phyloP scores from a whole-genome alignment of 2,329 filamentous ascomycete genomes.

The Nigrospora osmanthi region DNA sequence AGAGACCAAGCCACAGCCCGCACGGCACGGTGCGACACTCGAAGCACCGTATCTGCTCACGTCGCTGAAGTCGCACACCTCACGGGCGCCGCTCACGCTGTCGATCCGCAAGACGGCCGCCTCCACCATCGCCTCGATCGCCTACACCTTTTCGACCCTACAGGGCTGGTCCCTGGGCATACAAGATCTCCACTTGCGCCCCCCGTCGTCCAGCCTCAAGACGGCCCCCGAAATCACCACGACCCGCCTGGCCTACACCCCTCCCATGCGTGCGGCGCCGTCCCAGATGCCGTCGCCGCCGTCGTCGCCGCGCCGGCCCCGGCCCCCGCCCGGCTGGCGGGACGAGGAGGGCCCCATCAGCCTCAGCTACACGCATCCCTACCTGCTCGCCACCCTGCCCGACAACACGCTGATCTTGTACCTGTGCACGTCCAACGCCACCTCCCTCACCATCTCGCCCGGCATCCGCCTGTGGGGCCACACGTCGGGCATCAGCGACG shows the following conservation, averaged over 20 bases:
- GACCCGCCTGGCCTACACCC: conserved; percentile 31
- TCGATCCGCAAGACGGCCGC: conserved; percentile 63
- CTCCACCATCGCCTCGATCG: conserved; percentile 72
- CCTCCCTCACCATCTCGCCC: conserved; percentile 59
- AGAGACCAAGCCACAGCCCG: no score
- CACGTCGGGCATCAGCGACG: conserved; percentile 80
- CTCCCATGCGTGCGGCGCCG: conserved; percentile 17
- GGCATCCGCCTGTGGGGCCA: conserved; percentile 83
- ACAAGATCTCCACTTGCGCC: conserved; percentile 70
- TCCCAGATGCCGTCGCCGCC: conserved; percentile 10
- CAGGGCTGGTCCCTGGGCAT: conserved; percentile 84
- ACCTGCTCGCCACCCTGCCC: conserved; percentile 72
- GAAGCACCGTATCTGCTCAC: conserved; percentile 55
- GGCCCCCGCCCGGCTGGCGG: conserved; percentile 3
- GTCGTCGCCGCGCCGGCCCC: conserved; percentile 15
- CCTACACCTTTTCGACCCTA: conserved; percentile 72
- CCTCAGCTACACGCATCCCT: conserved; percentile 71
- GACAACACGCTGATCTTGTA: conserved; percentile 85
- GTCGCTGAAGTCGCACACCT: conserved; percentile 73
- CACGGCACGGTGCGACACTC: conserved; percentile 4
- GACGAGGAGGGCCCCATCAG: conserved; percentile 43
- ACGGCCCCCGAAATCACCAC: conserved; percentile 23
- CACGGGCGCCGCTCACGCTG: conserved; percentile 70
- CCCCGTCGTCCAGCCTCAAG: conserved; percentile 15
- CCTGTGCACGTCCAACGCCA: conserved; percentile 66